Conservation (phyloP, 179 eudicot genomes). For the Beta corolliflora region DNA sequence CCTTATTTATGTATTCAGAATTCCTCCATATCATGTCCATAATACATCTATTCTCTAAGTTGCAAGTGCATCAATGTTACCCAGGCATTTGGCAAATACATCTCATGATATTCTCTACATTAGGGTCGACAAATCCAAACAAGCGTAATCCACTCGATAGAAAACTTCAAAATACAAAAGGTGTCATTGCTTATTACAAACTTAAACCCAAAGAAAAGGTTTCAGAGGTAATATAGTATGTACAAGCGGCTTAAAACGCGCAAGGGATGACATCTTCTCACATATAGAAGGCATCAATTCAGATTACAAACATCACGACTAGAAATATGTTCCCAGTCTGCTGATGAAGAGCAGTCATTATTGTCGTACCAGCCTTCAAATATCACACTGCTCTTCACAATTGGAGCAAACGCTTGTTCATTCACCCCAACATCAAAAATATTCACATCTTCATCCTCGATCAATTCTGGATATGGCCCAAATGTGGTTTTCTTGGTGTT, state of each 20-base stretch:
- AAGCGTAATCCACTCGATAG: not conserved
- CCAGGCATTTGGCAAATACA: not conserved
- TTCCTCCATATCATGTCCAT: not conserved
- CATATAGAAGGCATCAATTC: constrained; percentile 26
- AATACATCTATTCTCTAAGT: too few relatives aligned
- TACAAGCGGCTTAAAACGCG: constrained; percentile 12
- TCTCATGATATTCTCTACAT: not conserved
- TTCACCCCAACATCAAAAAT: not conserved
- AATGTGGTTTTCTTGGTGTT: constrained; percentile 14
- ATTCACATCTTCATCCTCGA: constrained; percentile 29
- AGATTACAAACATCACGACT: constrained; percentile 47
- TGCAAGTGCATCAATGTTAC: not conserved
- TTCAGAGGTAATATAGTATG: not conserved
- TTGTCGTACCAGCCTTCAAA: constrained; percentile 46
- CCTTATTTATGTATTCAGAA: not conserved
- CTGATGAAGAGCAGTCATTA: constrained; percentile 55
- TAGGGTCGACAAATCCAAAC: not conserved
- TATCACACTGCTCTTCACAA: constrained; percentile 22
- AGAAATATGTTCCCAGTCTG: constrained; percentile 75
- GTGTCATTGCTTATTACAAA: constrained; percentile 25
- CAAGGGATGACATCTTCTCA: not conserved
- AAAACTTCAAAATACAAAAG: not conserved
- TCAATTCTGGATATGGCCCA: constrained; percentile 29
- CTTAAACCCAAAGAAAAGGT: not conserved
- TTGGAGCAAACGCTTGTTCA: not conserved